A percentile compares a stretch with the other conserved stretches of the same genome.
Evolutionary conservation across 805 yeast genomes (phyloP).

Genomic region (Wickerhamomyces bovis): DNA sequence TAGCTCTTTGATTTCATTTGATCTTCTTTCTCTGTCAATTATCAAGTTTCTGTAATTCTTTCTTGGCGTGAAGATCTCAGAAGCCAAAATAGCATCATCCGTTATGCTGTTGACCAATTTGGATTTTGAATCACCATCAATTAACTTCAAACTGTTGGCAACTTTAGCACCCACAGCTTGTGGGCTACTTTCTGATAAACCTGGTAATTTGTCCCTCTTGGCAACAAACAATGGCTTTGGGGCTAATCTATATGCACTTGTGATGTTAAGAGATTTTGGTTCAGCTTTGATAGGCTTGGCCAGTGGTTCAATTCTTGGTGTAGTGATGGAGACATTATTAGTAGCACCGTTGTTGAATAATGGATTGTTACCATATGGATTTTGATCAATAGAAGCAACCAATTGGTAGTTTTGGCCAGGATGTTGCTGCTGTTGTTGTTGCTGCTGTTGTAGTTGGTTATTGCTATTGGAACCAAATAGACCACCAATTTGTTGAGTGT

Average conservation of each 20-base stretch:
- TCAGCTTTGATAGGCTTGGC: constrained; percentile 41
- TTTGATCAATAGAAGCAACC: constrained; percentile 33
- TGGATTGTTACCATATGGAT: constrained; percentile 80
- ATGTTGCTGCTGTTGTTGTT: constrained; percentile 5
- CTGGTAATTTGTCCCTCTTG: neutral
- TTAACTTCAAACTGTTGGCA: constrained; percentile 1
- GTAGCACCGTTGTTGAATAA: constrained; percentile 43
- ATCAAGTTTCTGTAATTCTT: constrained; percentile 47
- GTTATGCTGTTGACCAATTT: constrained; percentile 41
- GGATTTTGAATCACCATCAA: constrained; percentile 7
- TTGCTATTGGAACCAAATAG: constrained; percentile 27
- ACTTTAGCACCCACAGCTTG: neutral
- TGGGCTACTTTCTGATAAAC: neutral
- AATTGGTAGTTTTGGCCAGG: constrained; percentile 19
- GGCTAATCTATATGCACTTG: constrained; percentile 55
- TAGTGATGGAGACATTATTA: constrained; percentile 30
- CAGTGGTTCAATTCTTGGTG: constrained; percentile 34
- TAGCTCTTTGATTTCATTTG: neutral
- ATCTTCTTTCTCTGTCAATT: constrained; percentile 34
- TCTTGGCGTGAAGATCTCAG: constrained; percentile 68
- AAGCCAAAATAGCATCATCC: constrained; percentile 61
- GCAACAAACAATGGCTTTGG: constrained; percentile 53
- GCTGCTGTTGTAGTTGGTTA: constrained; percentile 17
- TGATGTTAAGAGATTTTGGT: constrained; percentile 56
- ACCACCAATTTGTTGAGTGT: constrained; percentile 26